A percentile compares a stretch with the other conserved stretches of the same genome.
Conservation (phyloP, 495 filamentous ascomycete species). For the Tuber umbilicatum region DNA sequence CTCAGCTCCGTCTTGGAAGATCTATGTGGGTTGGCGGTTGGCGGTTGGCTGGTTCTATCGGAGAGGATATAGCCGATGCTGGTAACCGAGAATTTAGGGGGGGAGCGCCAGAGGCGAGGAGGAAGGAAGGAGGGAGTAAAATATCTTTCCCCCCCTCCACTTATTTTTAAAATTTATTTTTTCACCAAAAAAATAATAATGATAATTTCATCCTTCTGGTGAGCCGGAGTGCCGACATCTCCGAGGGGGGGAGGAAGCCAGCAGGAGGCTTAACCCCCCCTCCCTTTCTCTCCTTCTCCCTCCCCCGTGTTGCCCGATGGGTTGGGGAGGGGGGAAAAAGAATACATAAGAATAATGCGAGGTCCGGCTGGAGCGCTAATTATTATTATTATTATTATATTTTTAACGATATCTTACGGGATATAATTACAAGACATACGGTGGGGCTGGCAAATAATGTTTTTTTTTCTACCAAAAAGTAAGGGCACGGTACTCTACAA, state of each 20-base stretch:
- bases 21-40: conserved; percentile 20
- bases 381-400: not conserved
- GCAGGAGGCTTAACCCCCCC: conserved; percentile 1
- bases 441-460: not conserved
- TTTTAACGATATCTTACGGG: not conserved
- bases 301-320: not conserved
- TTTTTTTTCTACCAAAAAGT: conserved; percentile 1
- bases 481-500: not conserved
- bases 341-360: conserved; percentile 2
- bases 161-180: conserved; percentile 3
- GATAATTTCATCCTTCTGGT: not conserved
- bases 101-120: conserved; percentile 24
- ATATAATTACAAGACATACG: conserved; percentile 1
- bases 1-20: conserved; percentile 21
- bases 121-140: conserved; percentile 13
- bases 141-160: not conserved
- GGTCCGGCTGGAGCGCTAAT: not conserved
- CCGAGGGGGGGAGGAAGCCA: conserved; percentile 18
- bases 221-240: conserved; percentile 32
- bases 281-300: not conserved
- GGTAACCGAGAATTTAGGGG: conserved; percentile 33
- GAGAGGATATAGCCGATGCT: conserved; percentile 38
- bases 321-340: not conserved
- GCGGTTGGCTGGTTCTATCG: conserved; percentile 27
- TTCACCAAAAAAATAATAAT: not conserved